phyloP scores from a whole-genome alignment of 768 basidiomycete genomes.

The Xerocomellus chrysenteron region DNA sequence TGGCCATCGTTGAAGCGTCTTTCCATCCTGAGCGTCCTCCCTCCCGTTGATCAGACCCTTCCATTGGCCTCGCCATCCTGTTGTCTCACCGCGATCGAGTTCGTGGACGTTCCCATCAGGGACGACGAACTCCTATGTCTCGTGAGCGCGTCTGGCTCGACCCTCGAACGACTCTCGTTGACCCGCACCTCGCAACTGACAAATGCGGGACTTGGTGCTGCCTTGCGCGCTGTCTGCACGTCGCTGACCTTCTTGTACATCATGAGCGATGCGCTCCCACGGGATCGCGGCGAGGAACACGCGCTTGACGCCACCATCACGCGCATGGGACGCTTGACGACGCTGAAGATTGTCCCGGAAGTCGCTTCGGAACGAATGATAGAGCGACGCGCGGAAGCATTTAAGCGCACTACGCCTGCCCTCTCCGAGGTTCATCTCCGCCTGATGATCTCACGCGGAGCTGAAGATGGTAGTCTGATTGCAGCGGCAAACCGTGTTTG shows the following conservation, averaged over 20 bases:
- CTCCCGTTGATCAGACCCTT: not conserved
- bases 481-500: not conserved
- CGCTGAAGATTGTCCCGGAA: not conserved
- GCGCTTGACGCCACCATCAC: constrained; percentile 9
- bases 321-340: constrained; percentile 2
- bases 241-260: constrained; percentile 1
- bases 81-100: not conserved
- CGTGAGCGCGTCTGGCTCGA: constrained; percentile 1
- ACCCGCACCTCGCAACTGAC: not conserved
- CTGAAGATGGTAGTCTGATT: not conserved
- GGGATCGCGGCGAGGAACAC: not conserved
- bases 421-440: not conserved
- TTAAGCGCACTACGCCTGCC: not conserved
- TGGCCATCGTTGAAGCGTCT: constrained; percentile 11
- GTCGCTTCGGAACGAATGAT: constrained; percentile 9
- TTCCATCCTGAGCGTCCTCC: not conserved
- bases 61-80: not conserved
- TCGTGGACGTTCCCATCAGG: not conserved
- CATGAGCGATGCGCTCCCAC: not conserved
- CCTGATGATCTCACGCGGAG: not conserved
- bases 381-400: constrained; percentile 6
- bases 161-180: constrained; percentile 8
- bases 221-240: not conserved
- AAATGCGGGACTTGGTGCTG: not conserved
- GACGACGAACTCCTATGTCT: constrained; percentile 13